Base-by-base conservation (phyloP, 2,329 filamentous ascomycete genomes). In the Beauveria caledonica region DNA sequence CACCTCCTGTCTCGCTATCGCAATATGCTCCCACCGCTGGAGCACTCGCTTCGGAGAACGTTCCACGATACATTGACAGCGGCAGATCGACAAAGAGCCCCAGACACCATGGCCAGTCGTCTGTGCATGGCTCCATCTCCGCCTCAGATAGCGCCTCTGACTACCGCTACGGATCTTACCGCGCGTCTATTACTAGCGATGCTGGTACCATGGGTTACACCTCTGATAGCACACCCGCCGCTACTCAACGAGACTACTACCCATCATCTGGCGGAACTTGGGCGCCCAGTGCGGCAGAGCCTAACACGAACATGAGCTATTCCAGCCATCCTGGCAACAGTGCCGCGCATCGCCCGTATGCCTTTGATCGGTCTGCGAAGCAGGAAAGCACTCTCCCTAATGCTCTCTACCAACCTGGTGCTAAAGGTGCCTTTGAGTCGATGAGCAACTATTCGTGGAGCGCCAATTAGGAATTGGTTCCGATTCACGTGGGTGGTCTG, bases 371-470 rank as follows among this genome's bases (percentile, higher is more conserved):
- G 15, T 69, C 71, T 62, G 39, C 64, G 23, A 66, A 73, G 65
- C 63, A 71, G 7, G 72, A 74, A 17, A 68, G 74, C 29, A 72
- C 76, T 11, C 72, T 77, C 15, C 72, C 75, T 15, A 42, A 29
- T 3, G 62, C 58, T 6, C 68, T 73, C 25, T 80, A 80, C 60
- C 73, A 68, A 27, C 70, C 71, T 46, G 70, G 69, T 13, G 65
- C 72, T 33, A 70, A 76, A 50, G 75, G 74, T 19, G 80, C 80
- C 15, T 80, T 79, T 61, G 77, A 78, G 59, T 73, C 72, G 53
- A 74, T 83, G 70, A 79, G 77, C 68, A 79, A 83, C 67, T 85
- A 85, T 68, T 82, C 80, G 36, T 85, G 82, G 82, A 82, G 78
- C 64, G 73, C 77, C 56, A 80, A 77, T 60, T 81, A 70, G 33